Evolutionary conservation across 2,329 filamentous ascomycete species (phyloP).

Genomic region (Xylogone sp.): DNA sequence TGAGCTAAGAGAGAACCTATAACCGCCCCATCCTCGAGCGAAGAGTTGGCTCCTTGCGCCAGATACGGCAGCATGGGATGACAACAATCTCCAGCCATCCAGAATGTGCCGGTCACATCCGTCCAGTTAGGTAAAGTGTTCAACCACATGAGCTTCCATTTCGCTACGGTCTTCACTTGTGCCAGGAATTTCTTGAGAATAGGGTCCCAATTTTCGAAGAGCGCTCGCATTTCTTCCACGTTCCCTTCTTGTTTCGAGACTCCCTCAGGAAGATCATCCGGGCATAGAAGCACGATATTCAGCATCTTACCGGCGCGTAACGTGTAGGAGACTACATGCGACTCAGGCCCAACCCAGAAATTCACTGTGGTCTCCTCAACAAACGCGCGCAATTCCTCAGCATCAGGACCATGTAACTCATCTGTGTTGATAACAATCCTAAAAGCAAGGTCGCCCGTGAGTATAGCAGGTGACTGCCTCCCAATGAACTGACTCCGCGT

Average conservation of each 20-base stretch:
- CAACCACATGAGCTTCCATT: conserved; percentile 64
- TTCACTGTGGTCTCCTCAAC: conserved; percentile 49
- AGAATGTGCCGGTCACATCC: conserved; percentile 17
- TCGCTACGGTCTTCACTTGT: conserved; percentile 56
- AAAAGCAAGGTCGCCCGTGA: conserved; percentile 64
- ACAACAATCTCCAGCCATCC: conserved; percentile 51
- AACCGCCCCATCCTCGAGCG: conserved; percentile 65
- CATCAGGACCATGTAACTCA: conserved; percentile 44
- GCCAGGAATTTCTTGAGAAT: conserved; percentile 40
- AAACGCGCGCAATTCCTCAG: conserved; percentile 44
- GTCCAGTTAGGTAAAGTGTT: conserved; percentile 27
- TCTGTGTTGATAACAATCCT: conserved; percentile 52
- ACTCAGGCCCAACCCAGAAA: conserved; percentile 61
- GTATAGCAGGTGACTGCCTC: conserved; percentile 42
- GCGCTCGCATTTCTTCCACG: conserved; percentile 54
- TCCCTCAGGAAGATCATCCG: conserved; percentile 55
- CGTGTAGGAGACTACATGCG: conserved; percentile 61
- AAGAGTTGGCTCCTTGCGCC: conserved; percentile 64
- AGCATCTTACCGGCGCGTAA: conserved; percentile 55
- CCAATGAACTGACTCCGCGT: conserved; percentile 47
- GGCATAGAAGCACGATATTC: conserved; percentile 63
- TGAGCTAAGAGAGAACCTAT: conserved; percentile 54
- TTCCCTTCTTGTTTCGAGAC: conserved; percentile 49
- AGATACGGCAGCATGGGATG: conserved; percentile 62
- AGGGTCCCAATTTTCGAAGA: conserved; percentile 64